These are phyloP conservation scores for Sporothrix brasiliensis DNA, from an alignment of 2,329 filamentous ascomycete genomes.

Conservation along the genomic window DNA sequence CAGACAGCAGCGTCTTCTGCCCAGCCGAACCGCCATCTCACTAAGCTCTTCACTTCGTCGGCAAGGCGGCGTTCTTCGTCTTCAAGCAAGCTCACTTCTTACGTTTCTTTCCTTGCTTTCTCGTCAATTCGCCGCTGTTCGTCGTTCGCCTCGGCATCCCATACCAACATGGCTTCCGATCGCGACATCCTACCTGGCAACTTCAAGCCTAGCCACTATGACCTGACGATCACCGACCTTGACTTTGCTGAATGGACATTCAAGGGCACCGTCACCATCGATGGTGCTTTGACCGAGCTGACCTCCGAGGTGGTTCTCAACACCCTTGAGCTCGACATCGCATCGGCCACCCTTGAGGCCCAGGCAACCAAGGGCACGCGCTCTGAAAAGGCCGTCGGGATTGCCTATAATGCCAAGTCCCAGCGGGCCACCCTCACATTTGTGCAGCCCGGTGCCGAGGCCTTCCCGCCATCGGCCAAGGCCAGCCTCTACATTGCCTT, in stretches of 20 bases:
- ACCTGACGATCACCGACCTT: slow-evolving; percentile 77
- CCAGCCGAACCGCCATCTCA: background rate
- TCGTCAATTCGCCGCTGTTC: background rate
- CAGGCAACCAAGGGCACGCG: slow-evolving; percentile 61
- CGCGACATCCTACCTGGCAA: slow-evolving; percentile 63
- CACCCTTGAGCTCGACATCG: slow-evolving; percentile 78
- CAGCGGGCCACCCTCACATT: slow-evolving; percentile 84
- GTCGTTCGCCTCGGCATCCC: slow-evolving; percentile 11
- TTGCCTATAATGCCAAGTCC: slow-evolving; percentile 79
- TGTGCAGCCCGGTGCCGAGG: slow-evolving; percentile 53
- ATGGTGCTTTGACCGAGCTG: slow-evolving; percentile 69
- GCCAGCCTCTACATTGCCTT: slow-evolving; percentile 65
- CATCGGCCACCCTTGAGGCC: slow-evolving; percentile 62
- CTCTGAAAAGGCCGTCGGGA: slow-evolving; percentile 63
- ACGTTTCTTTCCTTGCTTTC: background rate
- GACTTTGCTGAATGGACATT: slow-evolving; percentile 76
- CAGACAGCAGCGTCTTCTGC: background rate
- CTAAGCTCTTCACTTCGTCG: background rate
- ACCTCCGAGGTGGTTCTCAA: slow-evolving; percentile 83
- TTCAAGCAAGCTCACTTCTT: background rate
- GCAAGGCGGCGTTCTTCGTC: background rate
- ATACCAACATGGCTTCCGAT: slow-evolving; percentile 53
- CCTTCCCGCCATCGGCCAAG: slow-evolving; percentile 66
- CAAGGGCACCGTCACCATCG: slow-evolving; percentile 78
- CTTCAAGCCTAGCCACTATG: slow-evolving; percentile 84